These are phyloP conservation scores for Biancaea sappan DNA, from an alignment of 306 rosid species.

Conservation along the genomic window DNA sequence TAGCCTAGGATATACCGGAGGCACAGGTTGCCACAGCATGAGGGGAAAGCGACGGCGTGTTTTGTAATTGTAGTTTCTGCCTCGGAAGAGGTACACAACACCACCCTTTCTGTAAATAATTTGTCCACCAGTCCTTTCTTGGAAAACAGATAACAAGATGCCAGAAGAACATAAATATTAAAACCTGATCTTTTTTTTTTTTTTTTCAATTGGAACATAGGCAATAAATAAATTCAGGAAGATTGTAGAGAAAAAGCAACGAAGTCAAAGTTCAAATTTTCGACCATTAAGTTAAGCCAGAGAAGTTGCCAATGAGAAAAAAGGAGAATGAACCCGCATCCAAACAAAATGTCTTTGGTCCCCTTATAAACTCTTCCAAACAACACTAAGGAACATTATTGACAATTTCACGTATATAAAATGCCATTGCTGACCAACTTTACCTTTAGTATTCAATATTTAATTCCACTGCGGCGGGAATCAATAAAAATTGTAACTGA, in stretches of 20 bases:
- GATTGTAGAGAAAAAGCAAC: conserved; percentile 6
- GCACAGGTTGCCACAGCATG: conserved; percentile 92
- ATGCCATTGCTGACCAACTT: background rate
- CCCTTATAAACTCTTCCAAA: background rate
- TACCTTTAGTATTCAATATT: background rate
- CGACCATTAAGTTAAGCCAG: conserved; percentile 16
- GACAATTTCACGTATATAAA: background rate
- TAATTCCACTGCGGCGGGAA: no score
- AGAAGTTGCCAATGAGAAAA: conserved; percentile 12
- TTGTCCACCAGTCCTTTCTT: conserved; percentile 91
- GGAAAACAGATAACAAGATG: conserved; percentile 31
- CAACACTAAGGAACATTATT: background rate
- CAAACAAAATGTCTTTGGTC: background rate
- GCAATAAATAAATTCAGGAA: background rate
- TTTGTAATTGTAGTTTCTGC: conserved; percentile 88
- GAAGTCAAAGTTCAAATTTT: background rate
- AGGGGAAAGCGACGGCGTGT: conserved; percentile 84
- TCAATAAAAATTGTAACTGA: no score
- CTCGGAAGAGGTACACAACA: conserved; percentile 78
- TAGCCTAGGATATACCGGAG: conserved; percentile 87
- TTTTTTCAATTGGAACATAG: background rate
- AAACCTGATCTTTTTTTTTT: background rate
- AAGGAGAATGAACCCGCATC: background rate
- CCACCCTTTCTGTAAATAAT: conserved; percentile 72
- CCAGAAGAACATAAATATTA: conserved; percentile 8